A percentile compares a stretch with the other conserved stretches of the same genome.
These are phyloP conservation scores for Eucalyptus curtisii DNA, from an alignment of 345 rosid genomes.

Conservation along the genomic window DNA sequence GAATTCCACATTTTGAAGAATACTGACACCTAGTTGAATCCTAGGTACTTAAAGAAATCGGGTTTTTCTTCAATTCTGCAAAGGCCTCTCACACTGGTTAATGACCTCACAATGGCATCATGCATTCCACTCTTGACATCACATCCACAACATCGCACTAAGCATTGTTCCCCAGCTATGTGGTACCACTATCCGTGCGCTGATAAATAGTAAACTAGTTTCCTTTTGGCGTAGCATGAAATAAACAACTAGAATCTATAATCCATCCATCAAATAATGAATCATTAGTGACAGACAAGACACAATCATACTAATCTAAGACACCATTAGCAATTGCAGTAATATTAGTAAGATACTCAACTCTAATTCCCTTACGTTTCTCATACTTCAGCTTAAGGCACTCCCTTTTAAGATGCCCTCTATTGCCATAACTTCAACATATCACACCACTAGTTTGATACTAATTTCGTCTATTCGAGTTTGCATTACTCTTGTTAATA, in stretches of 20 bases:
- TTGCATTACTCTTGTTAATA: not conserved
- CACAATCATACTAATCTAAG: not conserved
- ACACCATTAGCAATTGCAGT: not conserved
- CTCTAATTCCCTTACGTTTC: not conserved
- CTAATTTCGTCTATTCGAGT: not conserved
- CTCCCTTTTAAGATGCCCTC: not conserved
- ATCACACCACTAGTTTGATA: not conserved
- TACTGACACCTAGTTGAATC: not conserved
- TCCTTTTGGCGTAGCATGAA: not conserved
- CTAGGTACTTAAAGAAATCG: not conserved
- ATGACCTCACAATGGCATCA: not conserved
- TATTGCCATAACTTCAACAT: not conserved
- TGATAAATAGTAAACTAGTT: not conserved
- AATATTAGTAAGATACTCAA: not conserved
- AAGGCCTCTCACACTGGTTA: not conserved
- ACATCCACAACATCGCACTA: not conserved
- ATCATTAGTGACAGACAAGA: not conserved
- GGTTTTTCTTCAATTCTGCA: too few species aligned
- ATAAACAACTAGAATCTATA: not conserved
- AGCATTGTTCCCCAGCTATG: not conserved
- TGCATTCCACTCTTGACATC: not conserved
- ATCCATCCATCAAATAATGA: not conserved
- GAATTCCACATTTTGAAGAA: not conserved
- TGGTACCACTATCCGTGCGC: rapidly evolving
- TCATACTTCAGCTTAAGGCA: not conserved